These are phyloP conservation scores for Fonsecaea multimorphosa DNA, from an alignment of 2,329 filamentous ascomycete genomes.

Conservation along the genomic window DNA sequence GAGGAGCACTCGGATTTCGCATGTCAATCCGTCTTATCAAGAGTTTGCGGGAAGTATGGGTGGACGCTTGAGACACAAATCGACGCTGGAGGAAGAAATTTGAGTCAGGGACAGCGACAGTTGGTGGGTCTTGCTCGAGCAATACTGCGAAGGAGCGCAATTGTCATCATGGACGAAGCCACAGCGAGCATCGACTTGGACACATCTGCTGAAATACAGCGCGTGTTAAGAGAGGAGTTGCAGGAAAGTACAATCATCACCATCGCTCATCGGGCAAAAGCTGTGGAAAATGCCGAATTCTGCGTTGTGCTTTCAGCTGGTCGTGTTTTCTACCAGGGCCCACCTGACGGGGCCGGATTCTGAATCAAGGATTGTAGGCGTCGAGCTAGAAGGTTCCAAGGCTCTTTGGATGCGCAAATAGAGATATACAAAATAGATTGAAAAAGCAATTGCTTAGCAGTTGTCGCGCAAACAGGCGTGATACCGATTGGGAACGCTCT, in stretches of 20 bases:
- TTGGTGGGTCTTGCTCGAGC: conserved; percentile 69
- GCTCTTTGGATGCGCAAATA: neutral
- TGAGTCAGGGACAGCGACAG: conserved; percentile 70
- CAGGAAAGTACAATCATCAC: conserved; percentile 65
- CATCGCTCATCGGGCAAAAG: conserved; percentile 69
- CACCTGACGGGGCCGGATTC: conserved; percentile 12
- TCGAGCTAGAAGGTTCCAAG: neutral
- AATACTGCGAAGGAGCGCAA: conserved; percentile 64
- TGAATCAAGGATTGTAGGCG: neutral
- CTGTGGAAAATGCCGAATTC: conserved; percentile 51
- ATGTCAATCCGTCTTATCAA: conserved; percentile 59
- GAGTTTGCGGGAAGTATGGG: conserved; percentile 61
- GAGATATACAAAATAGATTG: conserved; percentile 7
- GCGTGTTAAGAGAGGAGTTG: conserved; percentile 63
- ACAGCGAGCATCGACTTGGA: conserved; percentile 69
- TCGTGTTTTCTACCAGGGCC: conserved; percentile 28
- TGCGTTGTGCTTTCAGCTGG: conserved; percentile 28
- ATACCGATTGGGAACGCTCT: neutral
- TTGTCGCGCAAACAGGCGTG: neutral
- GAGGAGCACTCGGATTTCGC: conserved; percentile 62
- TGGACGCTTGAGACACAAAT: conserved; percentile 64
- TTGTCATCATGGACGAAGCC: conserved; percentile 71
- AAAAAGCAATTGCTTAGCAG: neutral
- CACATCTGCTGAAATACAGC: conserved; percentile 63
- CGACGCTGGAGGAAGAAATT: conserved; percentile 66